Evolutionary conservation across 148 eudicot genomes (phyloP), one percentile per base, ranked within the genome.

Genomic region (Silene conica): DNA sequence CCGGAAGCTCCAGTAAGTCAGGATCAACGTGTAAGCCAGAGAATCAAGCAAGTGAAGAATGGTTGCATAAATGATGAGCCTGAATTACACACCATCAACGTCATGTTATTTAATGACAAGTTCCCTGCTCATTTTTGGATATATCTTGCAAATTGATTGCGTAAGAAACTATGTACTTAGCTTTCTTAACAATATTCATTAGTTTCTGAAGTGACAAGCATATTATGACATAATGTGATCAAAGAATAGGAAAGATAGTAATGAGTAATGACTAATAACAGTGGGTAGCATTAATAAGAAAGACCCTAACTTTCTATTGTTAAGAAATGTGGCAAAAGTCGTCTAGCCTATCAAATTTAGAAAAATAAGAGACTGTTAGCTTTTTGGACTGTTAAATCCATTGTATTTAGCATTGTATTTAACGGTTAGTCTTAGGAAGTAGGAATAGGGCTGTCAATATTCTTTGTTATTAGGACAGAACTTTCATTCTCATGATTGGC

Each of bases 1-100:
- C 91, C n/a, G 99, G 99, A 52, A 95, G 90, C 85, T 95, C 99
- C 77, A 90, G 87, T 83, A 95, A 92, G 83, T 95, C 99, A 5
- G 91, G 90, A 80, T 95, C 97, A 76, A 92, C 85, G 57, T 94
- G 96, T 78, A 95, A 82, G 74, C 99, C 99, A 56, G 97, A 90
- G 77, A 92, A 95, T 81, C 88, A 86, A 60, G 89, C 85, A 83
- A 92, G 86, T 67, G 99, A 79, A 67, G 99, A 89, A 73, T 83
- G 88, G 68, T 92, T 95, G 88, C 99, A 95, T 70, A 90, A 75
- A 80, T 90, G 92, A 74, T 95, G 99, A 31, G 86, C 89, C 99
- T 95, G 82, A 79, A 74, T 57, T 38, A 58, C 80, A n/a, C n/a
- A 86, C 23, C 31, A 84, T n/a, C 61, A 74, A 63, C 38, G 45